phyloP scores from a whole-genome alignment of 177 flowering plant genomes.

The Tripterygium wilfordii region DNA sequence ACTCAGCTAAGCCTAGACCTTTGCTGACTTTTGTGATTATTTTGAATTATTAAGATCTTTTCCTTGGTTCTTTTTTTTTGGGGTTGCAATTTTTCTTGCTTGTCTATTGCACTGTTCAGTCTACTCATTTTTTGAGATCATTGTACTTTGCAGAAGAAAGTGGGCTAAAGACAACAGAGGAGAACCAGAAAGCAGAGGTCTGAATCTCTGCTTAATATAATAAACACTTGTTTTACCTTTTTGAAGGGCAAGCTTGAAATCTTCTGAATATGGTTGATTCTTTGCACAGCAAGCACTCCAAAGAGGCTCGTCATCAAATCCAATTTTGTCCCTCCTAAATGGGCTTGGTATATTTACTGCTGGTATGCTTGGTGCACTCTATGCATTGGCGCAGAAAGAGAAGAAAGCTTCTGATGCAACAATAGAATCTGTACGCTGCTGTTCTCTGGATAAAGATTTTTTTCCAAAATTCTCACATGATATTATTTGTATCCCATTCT shows the following conservation, averaged over 20 bases:
- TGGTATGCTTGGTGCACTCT: slow-evolving; percentile 75
- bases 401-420: slow-evolving; percentile 43
- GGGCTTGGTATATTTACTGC: slow-evolving; percentile 62
- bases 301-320: slow-evolving; percentile 29
- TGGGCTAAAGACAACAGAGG: slow-evolving; percentile 18
- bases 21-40: neutral
- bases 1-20: no score
- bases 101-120: neutral
- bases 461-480: no score
- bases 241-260: neutral
- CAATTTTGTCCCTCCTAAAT: slow-evolving; percentile 57
- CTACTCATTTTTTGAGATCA: neutral
- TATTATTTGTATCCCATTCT: no score
- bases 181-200: slow-evolving; percentile 36
- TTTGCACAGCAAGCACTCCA: slow-evolving; percentile 31
- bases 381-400: slow-evolving; percentile 58
- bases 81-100: neutral
- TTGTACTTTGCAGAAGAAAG: slow-evolving; percentile 32
- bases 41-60: neutral
- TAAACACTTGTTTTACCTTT: neutral
- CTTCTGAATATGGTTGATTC: slow-evolving; percentile 13
- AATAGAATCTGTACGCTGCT: slow-evolving; percentile 62
- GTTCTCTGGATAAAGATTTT: neutral
- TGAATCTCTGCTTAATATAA: slow-evolving; percentile 10
- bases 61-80: neutral